phyloP scores from a whole-genome alignment of 1,139 yeast species.

The Suhomyces panamericanus region DNA sequence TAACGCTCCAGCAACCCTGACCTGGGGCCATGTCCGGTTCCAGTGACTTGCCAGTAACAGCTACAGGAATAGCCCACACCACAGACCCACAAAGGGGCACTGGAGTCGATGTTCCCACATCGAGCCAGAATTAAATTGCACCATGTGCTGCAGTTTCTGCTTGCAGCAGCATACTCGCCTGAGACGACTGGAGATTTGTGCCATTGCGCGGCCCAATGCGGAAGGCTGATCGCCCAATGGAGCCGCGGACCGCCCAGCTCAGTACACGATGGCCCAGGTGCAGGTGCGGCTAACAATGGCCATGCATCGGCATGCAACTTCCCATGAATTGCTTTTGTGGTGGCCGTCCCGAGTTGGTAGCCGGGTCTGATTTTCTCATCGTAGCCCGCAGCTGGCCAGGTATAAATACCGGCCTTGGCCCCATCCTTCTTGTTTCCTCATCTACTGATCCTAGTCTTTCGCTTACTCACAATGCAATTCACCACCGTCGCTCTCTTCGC shows the following conservation, averaged over 20 bases:
- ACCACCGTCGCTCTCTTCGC: slow-evolving; percentile 26
- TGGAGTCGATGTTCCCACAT: too few species aligned
- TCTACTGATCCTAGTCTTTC: slow-evolving; percentile 23
- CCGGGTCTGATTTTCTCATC: too few species aligned
- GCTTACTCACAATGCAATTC: slow-evolving; percentile 29
- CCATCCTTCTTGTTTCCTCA: slow-evolving; percentile 12
- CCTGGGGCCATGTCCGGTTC: too few species aligned
- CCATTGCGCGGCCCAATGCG: not conserved
- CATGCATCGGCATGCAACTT: not conserved
- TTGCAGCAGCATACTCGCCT: not conserved
- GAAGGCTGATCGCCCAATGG: not conserved
- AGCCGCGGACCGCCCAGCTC: not conserved
- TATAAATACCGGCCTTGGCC: slow-evolving; percentile 7
- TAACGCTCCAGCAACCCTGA: too few species aligned
- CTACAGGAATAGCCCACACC: too few species aligned
- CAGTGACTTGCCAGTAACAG: too few species aligned
- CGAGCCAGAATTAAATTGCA: not conserved
- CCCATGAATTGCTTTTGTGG: not conserved
- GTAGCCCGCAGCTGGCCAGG: not conserved
- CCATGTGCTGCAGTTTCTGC: not conserved
- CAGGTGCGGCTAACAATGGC: not conserved
- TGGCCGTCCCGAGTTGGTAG: not conserved
- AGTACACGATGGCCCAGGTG: not conserved
- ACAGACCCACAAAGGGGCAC: too few species aligned
- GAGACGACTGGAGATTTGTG: not conserved